Conservation (phyloP, 192 early-diverging fungal species). For the Dissophora ornata region DNA sequence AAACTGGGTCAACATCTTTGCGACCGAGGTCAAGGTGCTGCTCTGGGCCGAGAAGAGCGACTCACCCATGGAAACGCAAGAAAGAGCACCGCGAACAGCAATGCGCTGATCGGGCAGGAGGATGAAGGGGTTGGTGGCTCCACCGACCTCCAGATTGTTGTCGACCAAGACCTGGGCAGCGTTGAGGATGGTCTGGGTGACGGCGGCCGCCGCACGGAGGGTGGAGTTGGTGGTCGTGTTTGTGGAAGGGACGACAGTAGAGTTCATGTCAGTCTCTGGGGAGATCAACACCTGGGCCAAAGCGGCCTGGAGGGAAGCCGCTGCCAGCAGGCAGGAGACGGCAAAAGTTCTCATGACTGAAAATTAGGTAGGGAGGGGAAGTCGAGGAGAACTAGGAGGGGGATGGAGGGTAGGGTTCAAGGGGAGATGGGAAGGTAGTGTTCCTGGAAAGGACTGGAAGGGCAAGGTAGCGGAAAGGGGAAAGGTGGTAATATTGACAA, state of each 20-base stretch:
- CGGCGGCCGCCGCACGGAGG: too few relatives aligned
- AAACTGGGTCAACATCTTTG: slow-evolving; percentile 37
- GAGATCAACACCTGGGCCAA: slow-evolving; percentile 51
- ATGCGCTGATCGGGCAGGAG: slow-evolving; percentile 44
- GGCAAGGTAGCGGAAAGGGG: too few relatives aligned
- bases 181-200: slow-evolving; percentile 13
- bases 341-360: slow-evolving; percentile 32
- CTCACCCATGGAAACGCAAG: slow-evolving; percentile 34
- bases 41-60: slow-evolving; percentile 44
- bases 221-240: slow-evolving; percentile 2
- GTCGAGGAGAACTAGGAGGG: background rate
- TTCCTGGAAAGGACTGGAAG: slow-evolving; percentile 49
- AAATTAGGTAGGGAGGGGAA: background rate
- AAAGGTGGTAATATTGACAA: background rate
- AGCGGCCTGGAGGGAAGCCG: slow-evolving; percentile 33
- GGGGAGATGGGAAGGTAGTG: background rate
- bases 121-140: slow-evolving; percentile 45
- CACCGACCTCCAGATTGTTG: slow-evolving; percentile 46
- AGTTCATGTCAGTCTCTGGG: slow-evolving; percentile 45
- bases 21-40: slow-evolving; percentile 26
- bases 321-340: slow-evolving; percentile 46
- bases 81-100: slow-evolving; percentile 17
- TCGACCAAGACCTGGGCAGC: slow-evolving; percentile 39
- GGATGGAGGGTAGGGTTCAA: background rate
- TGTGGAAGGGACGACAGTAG: slow-evolving; percentile 6